Percentiles rank a stretch among this genome's conserved stretches.
phyloP scores from a whole-genome alignment of 2,329 filamentous ascomycete species.

The Aspergillus terreus region DNA sequence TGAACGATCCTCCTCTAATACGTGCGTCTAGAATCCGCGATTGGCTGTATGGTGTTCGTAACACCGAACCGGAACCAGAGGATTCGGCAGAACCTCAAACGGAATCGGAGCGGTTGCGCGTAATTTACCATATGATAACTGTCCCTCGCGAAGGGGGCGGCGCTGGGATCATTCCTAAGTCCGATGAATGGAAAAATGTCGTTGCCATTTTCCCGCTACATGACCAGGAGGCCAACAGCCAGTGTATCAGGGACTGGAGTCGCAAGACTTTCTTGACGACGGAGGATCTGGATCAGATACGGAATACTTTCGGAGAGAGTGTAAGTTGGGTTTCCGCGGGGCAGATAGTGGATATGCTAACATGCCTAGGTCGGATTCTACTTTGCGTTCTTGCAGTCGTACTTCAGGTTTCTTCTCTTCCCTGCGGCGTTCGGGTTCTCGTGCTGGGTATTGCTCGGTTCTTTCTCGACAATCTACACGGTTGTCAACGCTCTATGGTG shows the following conservation, averaged over 20 bases:
- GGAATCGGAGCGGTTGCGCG: constrained; percentile 82
- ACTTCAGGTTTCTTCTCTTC: constrained; percentile 80
- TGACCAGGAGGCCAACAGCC: constrained; percentile 70
- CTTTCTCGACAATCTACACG: constrained; percentile 80
- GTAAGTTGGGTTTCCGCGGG: constrained; percentile 16
- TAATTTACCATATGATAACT: constrained; percentile 82
- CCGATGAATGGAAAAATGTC: constrained; percentile 70
- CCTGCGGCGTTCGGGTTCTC: constrained; percentile 76
- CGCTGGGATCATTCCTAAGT: constrained; percentile 69
- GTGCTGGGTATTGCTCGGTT: constrained; percentile 77
- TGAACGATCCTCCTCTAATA: neutral
- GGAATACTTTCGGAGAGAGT: constrained; percentile 69
- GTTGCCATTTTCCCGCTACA: constrained; percentile 76
- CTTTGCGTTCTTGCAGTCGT: constrained; percentile 92
- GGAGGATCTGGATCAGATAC: constrained; percentile 69
- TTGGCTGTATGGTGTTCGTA: constrained; percentile 88
- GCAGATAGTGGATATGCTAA: neutral
- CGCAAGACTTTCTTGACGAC: constrained; percentile 46
- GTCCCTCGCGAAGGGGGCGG: constrained; percentile 70
- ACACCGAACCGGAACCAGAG: constrained; percentile 68
- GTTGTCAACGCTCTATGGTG: constrained; percentile 79
- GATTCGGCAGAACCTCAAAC: constrained; percentile 75
- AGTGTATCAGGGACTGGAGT: constrained; percentile 74
- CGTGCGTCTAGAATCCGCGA: constrained; percentile 67
- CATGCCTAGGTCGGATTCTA: constrained; percentile 74